Conservation (phyloP, 2,329 filamentous ascomycete genomes). For the Botryotinia narcissicola region DNA sequence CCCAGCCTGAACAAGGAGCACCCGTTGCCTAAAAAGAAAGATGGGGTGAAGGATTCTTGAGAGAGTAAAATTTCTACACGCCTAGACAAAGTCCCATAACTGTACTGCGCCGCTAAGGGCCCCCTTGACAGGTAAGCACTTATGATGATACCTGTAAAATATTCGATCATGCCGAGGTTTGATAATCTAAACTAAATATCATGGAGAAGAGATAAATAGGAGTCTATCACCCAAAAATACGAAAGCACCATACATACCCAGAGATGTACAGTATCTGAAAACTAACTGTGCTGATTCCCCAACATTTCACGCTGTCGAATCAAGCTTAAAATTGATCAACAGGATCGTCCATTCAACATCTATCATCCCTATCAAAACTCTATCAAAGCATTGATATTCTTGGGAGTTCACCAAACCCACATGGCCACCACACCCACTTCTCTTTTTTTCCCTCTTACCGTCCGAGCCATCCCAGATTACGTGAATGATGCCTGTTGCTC, state of each 20-base stretch:
- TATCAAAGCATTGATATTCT: not conserved
- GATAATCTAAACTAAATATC: not conserved
- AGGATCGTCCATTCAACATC: slow-evolving; percentile 4
- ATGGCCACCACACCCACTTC: not conserved
- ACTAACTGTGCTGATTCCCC: not conserved
- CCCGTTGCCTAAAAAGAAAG: not conserved
- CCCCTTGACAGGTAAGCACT: not conserved
- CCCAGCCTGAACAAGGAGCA: not conserved
- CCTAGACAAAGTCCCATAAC: not conserved
- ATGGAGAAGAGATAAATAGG: not conserved
- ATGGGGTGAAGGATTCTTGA: not conserved
- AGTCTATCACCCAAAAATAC: not conserved
- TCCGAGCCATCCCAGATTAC: slow-evolving; percentile 5
- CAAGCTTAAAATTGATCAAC: slow-evolving; percentile 19
- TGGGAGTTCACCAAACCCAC: not conserved
- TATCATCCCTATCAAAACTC: not conserved
- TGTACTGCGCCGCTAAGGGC: not conserved
- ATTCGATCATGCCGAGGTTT: not conserved
- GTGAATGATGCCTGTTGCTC: not conserved
- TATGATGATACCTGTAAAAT: not conserved
- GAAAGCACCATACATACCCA: not conserved
- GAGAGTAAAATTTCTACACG: not conserved
- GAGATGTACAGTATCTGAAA: not conserved
- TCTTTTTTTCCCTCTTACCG: not conserved
- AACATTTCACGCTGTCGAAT: not conserved